Percentiles rank a stretch among this genome's conserved stretches.
These are phyloP conservation scores for Tetradesmus obliquus DNA, from an alignment of 139 green algal genomes.

Conservation along the genomic window DNA sequence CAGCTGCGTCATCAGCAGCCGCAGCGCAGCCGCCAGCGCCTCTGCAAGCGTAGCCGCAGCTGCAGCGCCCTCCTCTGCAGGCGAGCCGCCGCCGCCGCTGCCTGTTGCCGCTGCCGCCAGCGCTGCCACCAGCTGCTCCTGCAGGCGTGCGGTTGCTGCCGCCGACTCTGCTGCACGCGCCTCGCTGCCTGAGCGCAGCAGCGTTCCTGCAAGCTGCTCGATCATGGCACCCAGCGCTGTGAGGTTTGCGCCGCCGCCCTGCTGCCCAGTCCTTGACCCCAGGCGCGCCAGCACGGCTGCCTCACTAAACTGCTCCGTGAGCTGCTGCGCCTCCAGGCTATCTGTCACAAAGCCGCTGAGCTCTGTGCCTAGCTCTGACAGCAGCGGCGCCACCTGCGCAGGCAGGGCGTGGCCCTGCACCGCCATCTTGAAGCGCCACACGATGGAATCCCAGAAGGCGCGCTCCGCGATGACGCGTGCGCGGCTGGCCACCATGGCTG, in stretches of 20 bases:
- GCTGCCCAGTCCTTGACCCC: neutral
- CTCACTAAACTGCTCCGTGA: constrained; percentile 48
- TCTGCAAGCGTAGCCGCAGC: constrained; percentile 31
- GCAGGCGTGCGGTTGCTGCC: constrained; percentile 36
- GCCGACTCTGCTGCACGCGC: constrained; percentile 42
- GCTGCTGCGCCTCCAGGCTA: constrained; percentile 26
- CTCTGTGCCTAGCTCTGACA: constrained; percentile 61
- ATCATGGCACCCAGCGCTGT: constrained; percentile 48
- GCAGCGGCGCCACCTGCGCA: constrained; percentile 52
- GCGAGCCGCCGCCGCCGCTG: neutral
- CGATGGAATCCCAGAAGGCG: constrained; percentile 81
- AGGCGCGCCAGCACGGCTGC: constrained; percentile 13
- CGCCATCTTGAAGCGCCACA: constrained; percentile 41
- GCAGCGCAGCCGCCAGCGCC: constrained; percentile 61
- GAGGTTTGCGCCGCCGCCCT: constrained; percentile 39
- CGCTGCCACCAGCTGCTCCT: constrained; percentile 39
- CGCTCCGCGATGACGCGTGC: constrained; percentile 74
- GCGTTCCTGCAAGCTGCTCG: constrained; percentile 41
- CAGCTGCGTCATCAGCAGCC: constrained; percentile 76
- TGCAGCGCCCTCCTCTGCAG: neutral
- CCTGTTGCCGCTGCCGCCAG: constrained; percentile 31
- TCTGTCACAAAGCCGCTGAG: constrained; percentile 56
- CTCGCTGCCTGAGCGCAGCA: constrained; percentile 55
- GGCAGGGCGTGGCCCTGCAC: constrained; percentile 19
- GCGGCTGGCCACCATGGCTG: constrained; percentile 47